Evolutionary conservation across 2,329 filamentous ascomycete genomes (phyloP), one percentile per base, ranked within the genome.

Genomic region (Achaetomium macrosporum): DNA sequence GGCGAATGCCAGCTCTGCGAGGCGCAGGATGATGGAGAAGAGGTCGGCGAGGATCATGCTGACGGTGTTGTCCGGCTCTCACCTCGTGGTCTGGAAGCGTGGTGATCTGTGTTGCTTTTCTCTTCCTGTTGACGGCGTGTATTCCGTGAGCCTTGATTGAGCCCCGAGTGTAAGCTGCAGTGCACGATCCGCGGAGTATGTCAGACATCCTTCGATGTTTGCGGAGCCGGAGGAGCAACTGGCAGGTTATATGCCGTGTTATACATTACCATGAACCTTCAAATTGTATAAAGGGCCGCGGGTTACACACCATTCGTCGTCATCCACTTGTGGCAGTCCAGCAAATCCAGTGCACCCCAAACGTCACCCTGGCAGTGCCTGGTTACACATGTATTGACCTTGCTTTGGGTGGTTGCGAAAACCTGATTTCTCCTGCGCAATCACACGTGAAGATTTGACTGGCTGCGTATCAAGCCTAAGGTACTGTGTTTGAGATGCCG

Each of bases 1-100:
- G n/a, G 79, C 84, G 64, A 87, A 90, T 63, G 76, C 81, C 58
- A 91, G 76, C 71, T 69, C 76, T 61, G 74, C 76, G 12, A 79
- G 65, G 65, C 83, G 81, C 60, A 86, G 73, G 61, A 79, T 66
- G 57, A 83, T 73, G 20, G 79, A 81, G 29, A 78, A 57, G 19
- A 84, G 59, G 54, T 81, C 77, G 10, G 76, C 75, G 56, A 82
- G 52, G 57, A 78, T 69, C 77, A 80, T 81, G 45, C 12, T 25
- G 30, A 8, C 15, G 17, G 17, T 33, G 12, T 25, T 46, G 7
- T 10, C 2, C 63, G 70, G 62, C 50, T 45, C 45, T 54, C 33
- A 25, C 2, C 30, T 19, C 15, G 31, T 10, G n/a, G 17, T 16
- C 20, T 20, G 6, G 37, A 2, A 42, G 31, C 10, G 31, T 16